These are phyloP conservation scores for Cercophora scortea DNA, from an alignment of 495 filamentous ascomycete species.

Conservation along the genomic window DNA sequence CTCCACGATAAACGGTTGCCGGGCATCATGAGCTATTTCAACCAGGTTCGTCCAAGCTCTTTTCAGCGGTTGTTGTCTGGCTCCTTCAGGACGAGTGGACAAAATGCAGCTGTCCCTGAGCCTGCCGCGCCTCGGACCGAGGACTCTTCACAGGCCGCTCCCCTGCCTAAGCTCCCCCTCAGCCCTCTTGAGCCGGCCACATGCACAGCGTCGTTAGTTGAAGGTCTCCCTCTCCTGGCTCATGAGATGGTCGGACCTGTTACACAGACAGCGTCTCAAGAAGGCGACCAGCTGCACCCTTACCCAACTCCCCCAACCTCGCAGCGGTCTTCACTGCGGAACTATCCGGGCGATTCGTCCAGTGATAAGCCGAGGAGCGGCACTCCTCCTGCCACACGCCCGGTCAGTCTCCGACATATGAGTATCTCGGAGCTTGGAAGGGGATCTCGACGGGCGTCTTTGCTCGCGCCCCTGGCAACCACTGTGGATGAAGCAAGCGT, in stretches of 20 bases:
- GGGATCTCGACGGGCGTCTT: conserved; percentile 38
- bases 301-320: conserved; percentile 54
- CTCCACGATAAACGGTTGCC: conserved; percentile 83
- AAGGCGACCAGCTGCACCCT: conserved; percentile 27
- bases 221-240: conserved; percentile 44
- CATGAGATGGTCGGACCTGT: conserved; percentile 38
- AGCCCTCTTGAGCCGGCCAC: conserved; percentile 13
- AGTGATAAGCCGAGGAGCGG: conserved; percentile 30
- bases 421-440: conserved; percentile 34
- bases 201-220: conserved; percentile 21
- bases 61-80: conserved; percentile 29
- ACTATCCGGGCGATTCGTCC: conserved; percentile 35
- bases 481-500: conserved; percentile 59
- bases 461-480: conserved; percentile 55
- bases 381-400: conserved; percentile 15
- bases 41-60: conserved; percentile 82
- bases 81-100: conserved; percentile 28
- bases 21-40: conserved; percentile 88
- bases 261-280: conserved; percentile 25
- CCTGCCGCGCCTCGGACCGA: conserved; percentile 25
- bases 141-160: conserved; percentile 22
- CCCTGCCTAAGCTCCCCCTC: conserved; percentile 15
- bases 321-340: conserved; percentile 47
- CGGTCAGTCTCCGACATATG: conserved; percentile 28
- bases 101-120: conserved; percentile 27